These are phyloP conservation scores for Coffea canephora DNA, from an alignment of 257 asterid species.

Conservation along the genomic window DNA sequence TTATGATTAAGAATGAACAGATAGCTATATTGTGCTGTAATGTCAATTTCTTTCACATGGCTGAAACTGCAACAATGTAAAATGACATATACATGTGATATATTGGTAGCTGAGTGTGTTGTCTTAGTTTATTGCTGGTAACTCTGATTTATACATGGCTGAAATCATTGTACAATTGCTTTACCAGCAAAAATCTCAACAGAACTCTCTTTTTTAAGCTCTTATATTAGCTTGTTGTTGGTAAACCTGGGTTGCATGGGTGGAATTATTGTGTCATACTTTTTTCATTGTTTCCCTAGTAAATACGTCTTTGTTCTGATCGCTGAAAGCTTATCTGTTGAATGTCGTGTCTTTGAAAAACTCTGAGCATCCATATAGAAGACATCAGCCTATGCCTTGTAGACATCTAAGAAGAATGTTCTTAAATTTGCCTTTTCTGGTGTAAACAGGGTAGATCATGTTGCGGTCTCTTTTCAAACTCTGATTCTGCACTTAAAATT, in stretches of 20 bases:
- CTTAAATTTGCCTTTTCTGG: slow-evolving; percentile 10
- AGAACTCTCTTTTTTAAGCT: no score
- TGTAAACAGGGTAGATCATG: slow-evolving; percentile 62
- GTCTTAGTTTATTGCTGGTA: not conserved
- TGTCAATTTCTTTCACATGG: not conserved
- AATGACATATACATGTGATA: not conserved
- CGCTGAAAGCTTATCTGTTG: not conserved
- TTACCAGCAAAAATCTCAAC: not conserved
- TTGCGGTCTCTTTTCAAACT: slow-evolving; percentile 40
- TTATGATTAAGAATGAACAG: not conserved
- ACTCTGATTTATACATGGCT: not conserved
- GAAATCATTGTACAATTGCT: not conserved
- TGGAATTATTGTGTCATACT: not conserved
- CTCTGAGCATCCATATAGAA: not conserved
- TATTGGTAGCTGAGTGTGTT: not conserved
- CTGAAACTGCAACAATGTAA: not conserved
- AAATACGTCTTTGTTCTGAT: not conserved
- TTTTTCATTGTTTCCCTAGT: not conserved
- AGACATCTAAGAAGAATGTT: not conserved
- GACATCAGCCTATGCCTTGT: not conserved
- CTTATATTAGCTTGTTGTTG: no score
- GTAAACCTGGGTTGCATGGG: not conserved
- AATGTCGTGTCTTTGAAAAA: not conserved
- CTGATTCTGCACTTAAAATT: slow-evolving; percentile 43
- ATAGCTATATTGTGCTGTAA: not conserved